Evolutionary conservation across 148 eudicot species (phyloP).

Genomic region (Rhododendron ferrugineum): DNA sequence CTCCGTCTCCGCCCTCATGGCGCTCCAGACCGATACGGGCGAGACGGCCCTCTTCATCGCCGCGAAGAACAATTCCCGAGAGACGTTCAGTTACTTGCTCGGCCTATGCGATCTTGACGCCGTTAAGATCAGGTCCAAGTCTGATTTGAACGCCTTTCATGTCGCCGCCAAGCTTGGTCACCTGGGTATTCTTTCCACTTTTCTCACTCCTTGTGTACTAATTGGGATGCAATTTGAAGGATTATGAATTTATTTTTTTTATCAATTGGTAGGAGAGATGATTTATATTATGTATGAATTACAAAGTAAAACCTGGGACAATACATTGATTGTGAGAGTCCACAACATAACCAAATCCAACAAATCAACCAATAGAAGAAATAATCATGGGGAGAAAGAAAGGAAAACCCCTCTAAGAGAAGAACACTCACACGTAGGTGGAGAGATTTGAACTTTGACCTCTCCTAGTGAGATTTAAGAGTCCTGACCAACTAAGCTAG

Average conservation of each 20-base stretch:
- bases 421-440: background rate
- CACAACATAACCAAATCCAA: too few species aligned
- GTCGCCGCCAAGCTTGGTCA: conserved; percentile 68
- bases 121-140: conserved; percentile 50
- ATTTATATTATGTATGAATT: too few species aligned
- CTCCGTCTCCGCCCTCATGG: conserved; percentile 41
- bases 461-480: too few species aligned
- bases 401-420: too few species aligned
- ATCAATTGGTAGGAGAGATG: background rate
- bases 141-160: conserved; percentile 59
- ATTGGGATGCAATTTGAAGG: background rate
- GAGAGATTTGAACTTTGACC: too few species aligned
- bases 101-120: conserved; percentile 42
- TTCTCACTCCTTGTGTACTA: too few species aligned
- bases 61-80: conserved; percentile 42
- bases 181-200: conserved; percentile 39
- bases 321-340: too few species aligned
- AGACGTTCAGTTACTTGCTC: conserved; percentile 46
- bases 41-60: conserved; percentile 70
- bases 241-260: background rate
- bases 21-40: conserved; percentile 49
- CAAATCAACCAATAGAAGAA: too few species aligned
- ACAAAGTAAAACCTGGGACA: too few species aligned
- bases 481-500: too few species aligned
- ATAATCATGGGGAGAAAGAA: too few species aligned